Evolutionary conservation across 1,284 basidiomycete genomes (phyloP).

Genomic region (Irpex sp.): DNA sequence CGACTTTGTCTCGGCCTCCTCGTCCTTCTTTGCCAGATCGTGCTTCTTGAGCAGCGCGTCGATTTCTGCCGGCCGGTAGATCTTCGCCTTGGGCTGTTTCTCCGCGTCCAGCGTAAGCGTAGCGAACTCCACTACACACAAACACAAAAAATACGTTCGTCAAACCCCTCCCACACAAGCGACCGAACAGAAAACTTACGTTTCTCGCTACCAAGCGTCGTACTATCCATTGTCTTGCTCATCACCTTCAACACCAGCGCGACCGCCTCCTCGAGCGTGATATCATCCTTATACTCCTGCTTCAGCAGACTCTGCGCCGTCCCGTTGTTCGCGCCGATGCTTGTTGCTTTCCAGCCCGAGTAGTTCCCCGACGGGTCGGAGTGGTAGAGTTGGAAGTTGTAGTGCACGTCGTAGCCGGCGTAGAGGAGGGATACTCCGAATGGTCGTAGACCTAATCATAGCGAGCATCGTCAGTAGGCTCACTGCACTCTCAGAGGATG

Average conservation of each 20-base stretch:
- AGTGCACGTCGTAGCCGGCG: conserved; percentile 94
- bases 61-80: conserved; percentile 90
- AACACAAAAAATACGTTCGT: too few species aligned
- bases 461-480: neutral
- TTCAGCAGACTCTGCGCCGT: conserved; percentile 93
- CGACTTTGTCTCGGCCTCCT: conserved; percentile 38
- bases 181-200: too few species aligned
- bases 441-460: conserved; percentile 78
- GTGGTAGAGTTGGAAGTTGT: conserved; percentile 97
- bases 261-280: conserved; percentile 89
- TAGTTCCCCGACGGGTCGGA: conserved; percentile 99
- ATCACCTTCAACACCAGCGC: conserved; percentile 90
- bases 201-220: conserved; percentile 93
- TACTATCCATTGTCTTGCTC: conserved; percentile 99
- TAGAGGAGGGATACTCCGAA: conserved; percentile 98
- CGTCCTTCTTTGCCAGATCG: conserved; percentile 85
- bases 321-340: conserved; percentile 95
- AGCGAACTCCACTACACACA: conserved; percentile 85
- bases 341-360: conserved; percentile 98
- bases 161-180: too few species aligned
- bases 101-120: conserved; percentile 83
- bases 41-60: conserved; percentile 83
- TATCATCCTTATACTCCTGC: conserved; percentile 98
- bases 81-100: conserved; percentile 86
- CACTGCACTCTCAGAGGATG: too few species aligned